Evolutionary conservation across 257 asterid species (phyloP).

Genomic region (Solanum ossicruentum): DNA sequence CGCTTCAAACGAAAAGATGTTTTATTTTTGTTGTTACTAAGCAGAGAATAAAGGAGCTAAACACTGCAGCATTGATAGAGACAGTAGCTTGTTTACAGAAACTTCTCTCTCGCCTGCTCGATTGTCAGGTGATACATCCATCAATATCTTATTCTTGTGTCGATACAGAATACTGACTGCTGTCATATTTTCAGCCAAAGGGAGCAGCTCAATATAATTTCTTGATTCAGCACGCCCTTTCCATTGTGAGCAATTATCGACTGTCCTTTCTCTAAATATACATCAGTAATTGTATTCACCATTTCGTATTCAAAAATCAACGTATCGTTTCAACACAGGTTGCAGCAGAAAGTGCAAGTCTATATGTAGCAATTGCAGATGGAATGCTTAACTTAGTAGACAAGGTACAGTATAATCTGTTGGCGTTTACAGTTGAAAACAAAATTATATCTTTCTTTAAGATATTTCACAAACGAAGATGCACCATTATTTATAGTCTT

Average conservation of each 20-base stretch:
- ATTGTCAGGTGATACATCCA: constrained; percentile 41
- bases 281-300: background rate
- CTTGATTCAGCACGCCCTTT: constrained; percentile 59
- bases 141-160: background rate
- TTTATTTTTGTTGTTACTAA: background rate
- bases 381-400: constrained; percentile 72
- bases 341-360: constrained; percentile 66
- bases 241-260: constrained; percentile 42
- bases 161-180: background rate
- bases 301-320: background rate
- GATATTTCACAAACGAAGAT: too few species aligned
- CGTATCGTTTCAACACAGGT: constrained; percentile 29
- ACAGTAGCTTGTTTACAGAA: constrained; percentile 57
- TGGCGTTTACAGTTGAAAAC: too few species aligned
- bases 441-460: too few species aligned
- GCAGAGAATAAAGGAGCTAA: constrained; percentile 54
- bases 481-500: too few species aligned
- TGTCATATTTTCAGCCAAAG: constrained; percentile 36
- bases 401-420: constrained; percentile 27
- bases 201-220: constrained; percentile 53
- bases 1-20: background rate
- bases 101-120: constrained; percentile 66
- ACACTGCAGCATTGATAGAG: constrained; percentile 41
- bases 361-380: constrained; percentile 73
- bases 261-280: background rate